A percentile compares a stretch with the other conserved stretches of the same genome.
Conservation (phyloP, 1,139 yeast species). For the Sugiyamaella sp. region DNA sequence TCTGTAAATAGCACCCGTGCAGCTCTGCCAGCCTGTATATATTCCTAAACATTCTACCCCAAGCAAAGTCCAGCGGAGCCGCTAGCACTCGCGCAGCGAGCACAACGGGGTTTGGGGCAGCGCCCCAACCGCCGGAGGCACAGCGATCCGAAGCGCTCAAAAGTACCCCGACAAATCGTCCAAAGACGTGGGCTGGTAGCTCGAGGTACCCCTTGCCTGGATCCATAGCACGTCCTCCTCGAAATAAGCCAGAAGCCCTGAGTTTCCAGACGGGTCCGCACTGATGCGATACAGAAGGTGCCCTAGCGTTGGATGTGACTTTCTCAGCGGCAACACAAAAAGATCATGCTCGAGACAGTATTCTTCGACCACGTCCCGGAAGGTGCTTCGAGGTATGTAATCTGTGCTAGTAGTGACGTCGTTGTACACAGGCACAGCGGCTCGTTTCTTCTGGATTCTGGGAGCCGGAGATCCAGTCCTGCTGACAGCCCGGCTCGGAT, state of each 20-base stretch:
- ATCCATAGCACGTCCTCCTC: constrained; percentile 54
- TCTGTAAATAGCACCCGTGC: constrained; percentile 20
- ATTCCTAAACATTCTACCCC: too few relatives aligned
- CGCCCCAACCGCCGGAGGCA: too few relatives aligned
- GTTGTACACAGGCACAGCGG: background rate
- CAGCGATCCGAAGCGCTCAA: background rate
- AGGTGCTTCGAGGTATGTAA: constrained; percentile 35
- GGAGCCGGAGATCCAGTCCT: constrained; percentile 10
- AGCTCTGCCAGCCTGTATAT: constrained; percentile 12
- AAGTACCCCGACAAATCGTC: constrained; percentile 33
- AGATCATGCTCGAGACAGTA: constrained; percentile 45
- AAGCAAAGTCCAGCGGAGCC: too few relatives aligned
- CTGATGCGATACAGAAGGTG: constrained; percentile 45
- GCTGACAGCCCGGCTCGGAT: constrained; percentile 1
- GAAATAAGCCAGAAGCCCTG: constrained; percentile 45
- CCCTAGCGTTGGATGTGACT: constrained; percentile 42
- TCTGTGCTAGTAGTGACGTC: background rate
- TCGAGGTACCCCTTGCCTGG: constrained; percentile 25
- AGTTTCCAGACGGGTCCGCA: constrained; percentile 38
- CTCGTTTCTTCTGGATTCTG: background rate
- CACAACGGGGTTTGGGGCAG: too few relatives aligned
- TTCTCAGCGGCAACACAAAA: constrained; percentile 41
- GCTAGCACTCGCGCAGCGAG: too few relatives aligned
- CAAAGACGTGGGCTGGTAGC: constrained; percentile 34
- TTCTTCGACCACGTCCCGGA: constrained; percentile 55